Percentiles rank a stretch among this genome's conserved stretches.
Conservation (phyloP, 257 asterid species). For the Solanum appendiculatum region DNA sequence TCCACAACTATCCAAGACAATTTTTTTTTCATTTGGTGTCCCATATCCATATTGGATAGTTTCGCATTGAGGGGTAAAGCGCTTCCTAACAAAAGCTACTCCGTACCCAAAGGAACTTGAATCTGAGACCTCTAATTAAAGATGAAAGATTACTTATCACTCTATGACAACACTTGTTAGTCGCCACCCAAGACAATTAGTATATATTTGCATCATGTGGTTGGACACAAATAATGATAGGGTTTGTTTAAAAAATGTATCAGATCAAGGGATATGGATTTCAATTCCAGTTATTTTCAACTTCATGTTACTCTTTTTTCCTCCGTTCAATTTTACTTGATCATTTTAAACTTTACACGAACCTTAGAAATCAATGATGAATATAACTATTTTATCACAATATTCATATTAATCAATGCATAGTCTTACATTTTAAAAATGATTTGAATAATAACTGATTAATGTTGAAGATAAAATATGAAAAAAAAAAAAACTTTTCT, state of each 20-base stretch:
- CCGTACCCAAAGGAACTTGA: too few relatives aligned
- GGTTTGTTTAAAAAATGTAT: neutral
- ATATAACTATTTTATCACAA: neutral
- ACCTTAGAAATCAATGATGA: too few relatives aligned
- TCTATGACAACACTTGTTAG: too few relatives aligned
- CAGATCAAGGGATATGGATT: neutral
- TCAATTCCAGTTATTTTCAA: neutral
- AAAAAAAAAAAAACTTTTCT: neutral
- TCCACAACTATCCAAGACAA: constrained; percentile 2
- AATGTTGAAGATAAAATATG: neutral
- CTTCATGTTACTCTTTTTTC: neutral
- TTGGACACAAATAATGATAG: neutral
- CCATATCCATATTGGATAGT: too few relatives aligned
- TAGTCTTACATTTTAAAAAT: too few relatives aligned
- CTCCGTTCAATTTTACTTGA: neutral
- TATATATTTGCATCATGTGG: neutral
- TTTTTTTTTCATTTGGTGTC: too few relatives aligned
- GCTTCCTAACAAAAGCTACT: neutral
- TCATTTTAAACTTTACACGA: neutral
- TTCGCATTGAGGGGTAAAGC: too few relatives aligned
- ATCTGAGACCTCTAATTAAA: neutral
- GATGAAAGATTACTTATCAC: neutral
- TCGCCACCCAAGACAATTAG: neutral
- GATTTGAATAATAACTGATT: too few relatives aligned
- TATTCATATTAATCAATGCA: too few relatives aligned